Conservation (phyloP, 495 filamentous ascomycete genomes). For the Penicillium egyptiacum region DNA sequence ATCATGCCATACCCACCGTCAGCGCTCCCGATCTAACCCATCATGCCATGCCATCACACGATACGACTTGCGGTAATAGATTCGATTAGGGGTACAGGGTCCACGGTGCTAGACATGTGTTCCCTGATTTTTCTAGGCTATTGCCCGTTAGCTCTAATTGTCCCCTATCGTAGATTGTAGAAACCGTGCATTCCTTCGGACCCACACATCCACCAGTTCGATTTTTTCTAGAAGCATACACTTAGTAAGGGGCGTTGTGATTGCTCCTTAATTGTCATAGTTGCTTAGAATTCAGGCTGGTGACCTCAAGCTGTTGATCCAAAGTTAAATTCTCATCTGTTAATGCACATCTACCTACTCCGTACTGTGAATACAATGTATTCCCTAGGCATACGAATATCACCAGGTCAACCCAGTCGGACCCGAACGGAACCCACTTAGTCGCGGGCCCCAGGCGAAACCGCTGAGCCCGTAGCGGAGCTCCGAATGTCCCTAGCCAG, state of each 20-base stretch:
- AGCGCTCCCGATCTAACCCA: conserved; percentile 5
- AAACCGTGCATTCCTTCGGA: not conserved
- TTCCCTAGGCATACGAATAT: conserved; percentile 1
- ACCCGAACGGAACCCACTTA: conserved; percentile 20
- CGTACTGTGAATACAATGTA: not conserved
- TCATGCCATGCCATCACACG: conserved; percentile 26
- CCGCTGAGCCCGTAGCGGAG: conserved; percentile 28
- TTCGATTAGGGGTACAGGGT: not conserved
- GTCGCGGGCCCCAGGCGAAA: conserved; percentile 13
- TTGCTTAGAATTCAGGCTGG: not conserved
- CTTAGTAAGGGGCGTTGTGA: not conserved
- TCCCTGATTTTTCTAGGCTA: conserved; percentile 6
- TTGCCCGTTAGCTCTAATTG: conserved; percentile 4
- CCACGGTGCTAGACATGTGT: conserved; percentile 1
- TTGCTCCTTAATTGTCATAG: not conserved
- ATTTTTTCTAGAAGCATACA: not conserved
- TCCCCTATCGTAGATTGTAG: not conserved
- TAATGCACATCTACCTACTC: conserved; percentile 1
- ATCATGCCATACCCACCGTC: conserved; percentile 22
- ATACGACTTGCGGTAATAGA: not conserved
- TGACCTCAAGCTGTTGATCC: not conserved
- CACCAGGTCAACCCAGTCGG: conserved; percentile 17
- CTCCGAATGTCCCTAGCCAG: conserved; percentile 5
- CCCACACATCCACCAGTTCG: conserved; percentile 4
- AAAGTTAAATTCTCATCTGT: not conserved